A percentile compares a stretch with the other conserved stretches of the same genome.
Evolutionary conservation across 2,329 filamentous ascomycete species (phyloP).

Genomic region (Amphichorda felina): DNA sequence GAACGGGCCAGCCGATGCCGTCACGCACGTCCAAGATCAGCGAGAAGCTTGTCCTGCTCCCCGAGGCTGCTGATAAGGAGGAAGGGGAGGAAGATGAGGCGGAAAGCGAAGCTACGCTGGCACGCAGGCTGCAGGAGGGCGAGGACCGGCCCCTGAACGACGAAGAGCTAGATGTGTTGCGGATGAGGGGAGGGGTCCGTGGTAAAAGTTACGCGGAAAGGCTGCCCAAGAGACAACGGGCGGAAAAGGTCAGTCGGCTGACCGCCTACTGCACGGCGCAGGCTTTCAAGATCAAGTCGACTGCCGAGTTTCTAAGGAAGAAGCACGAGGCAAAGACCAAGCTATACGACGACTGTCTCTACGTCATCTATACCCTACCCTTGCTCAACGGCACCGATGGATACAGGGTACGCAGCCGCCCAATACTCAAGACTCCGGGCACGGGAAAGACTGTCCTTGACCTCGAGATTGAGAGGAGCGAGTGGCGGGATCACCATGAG

Average conservation of each 20-base stretch:
- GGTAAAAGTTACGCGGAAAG: constrained; percentile 93
- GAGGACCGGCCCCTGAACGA: constrained; percentile 55
- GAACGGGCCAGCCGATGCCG: constrained; percentile 52
- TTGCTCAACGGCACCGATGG: constrained; percentile 77
- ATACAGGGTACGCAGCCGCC: constrained; percentile 79
- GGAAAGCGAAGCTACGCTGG: constrained; percentile 27
- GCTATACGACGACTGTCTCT: constrained; percentile 94
- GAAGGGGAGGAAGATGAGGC: constrained; percentile 47
- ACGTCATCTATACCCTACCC: constrained; percentile 88
- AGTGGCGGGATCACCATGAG: constrained; percentile 78
- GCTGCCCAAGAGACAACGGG: constrained; percentile 74
- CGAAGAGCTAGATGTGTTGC: constrained; percentile 53
- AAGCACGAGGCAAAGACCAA: constrained; percentile 88
- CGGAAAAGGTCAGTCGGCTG: constrained; percentile 77
- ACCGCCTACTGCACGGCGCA: constrained; percentile 96
- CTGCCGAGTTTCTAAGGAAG: constrained; percentile 79
- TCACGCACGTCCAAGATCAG: constrained; percentile 87
- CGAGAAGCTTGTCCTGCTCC: constrained; percentile 91
- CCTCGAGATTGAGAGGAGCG: constrained; percentile 90
- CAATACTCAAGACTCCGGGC: constrained; percentile 83
- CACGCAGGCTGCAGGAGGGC: constrained; percentile 34
- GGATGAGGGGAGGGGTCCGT: constrained; percentile 46
- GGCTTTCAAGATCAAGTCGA: constrained; percentile 77
- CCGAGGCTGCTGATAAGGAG: constrained; percentile 60
- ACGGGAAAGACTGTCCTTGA: constrained; percentile 82